phyloP scores from a whole-genome alignment of 768 basidiomycete species.

The Phylloporus arenicola region DNA sequence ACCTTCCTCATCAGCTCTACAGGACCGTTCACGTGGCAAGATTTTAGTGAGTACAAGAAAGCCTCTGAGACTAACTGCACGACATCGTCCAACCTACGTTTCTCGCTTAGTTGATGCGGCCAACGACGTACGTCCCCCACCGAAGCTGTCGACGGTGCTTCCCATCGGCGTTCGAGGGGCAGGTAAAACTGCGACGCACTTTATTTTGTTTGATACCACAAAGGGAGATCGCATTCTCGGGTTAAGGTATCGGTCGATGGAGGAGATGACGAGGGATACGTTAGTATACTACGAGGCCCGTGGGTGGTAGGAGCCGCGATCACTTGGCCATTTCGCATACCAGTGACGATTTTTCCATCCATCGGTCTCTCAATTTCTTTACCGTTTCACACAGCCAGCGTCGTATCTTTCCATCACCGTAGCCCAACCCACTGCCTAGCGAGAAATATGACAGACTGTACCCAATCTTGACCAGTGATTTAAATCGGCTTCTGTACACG shows the following conservation, averaged over 20 bases:
- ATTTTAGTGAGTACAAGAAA: conserved; percentile 20
- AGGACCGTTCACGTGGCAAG: conserved; percentile 30
- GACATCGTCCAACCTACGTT: not conserved
- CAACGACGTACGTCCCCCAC: conserved; percentile 29
- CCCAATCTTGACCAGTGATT: too few relatives aligned
- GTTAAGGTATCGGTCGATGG: conserved; percentile 36
- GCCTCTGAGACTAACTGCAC: not conserved
- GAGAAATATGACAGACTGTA: too few relatives aligned
- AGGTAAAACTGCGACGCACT: conserved; percentile 24
- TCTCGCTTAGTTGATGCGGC: conserved; percentile 32
- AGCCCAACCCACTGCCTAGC: too few relatives aligned
- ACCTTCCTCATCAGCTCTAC: not conserved
- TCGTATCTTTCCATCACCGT: too few relatives aligned
- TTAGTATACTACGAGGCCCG: conserved; percentile 40
- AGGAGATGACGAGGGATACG: conserved; percentile 38
- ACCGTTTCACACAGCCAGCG: too few relatives aligned
- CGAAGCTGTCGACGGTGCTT: conserved; percentile 25
- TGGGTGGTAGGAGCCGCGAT: conserved; percentile 39
- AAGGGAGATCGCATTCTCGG: conserved; percentile 40
- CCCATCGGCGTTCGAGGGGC: conserved; percentile 34
- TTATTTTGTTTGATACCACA: conserved; percentile 27
- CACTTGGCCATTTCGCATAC: too few relatives aligned
- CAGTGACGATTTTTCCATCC: too few relatives aligned
- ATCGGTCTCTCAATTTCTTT: too few relatives aligned
- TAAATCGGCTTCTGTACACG: too few relatives aligned